These are phyloP conservation scores for Hypomontagnella submonticulosa DNA, from an alignment of 495 filamentous ascomycete genomes.

Conservation along the genomic window DNA sequence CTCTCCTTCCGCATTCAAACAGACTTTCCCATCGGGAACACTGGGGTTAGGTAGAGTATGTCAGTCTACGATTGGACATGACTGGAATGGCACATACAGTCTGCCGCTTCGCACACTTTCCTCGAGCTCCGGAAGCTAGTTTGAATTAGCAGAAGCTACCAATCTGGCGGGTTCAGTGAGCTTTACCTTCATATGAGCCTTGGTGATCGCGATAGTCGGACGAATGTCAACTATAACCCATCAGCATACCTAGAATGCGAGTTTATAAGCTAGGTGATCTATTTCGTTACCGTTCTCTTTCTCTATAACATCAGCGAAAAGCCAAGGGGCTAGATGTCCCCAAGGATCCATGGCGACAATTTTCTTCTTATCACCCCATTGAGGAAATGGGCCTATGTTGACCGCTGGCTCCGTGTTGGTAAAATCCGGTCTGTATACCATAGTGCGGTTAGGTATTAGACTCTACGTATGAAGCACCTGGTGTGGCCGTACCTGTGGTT, in stretches of 20 bases:
- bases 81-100: slow-evolving; percentile 56
- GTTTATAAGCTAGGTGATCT: neutral
- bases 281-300: slow-evolving; percentile 65
- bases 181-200: slow-evolving; percentile 87
- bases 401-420: slow-evolving; percentile 94
- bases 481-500: slow-evolving; percentile 70
- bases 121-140: slow-evolving; percentile 83
- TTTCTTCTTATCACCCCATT: slow-evolving; percentile 92
- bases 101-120: slow-evolving; percentile 83
- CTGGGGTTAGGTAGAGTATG: slow-evolving; percentile 39
- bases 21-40: slow-evolving; percentile 89
- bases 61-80: slow-evolving; percentile 33
- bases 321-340: slow-evolving; percentile 88
- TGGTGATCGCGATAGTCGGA: slow-evolving; percentile 93
- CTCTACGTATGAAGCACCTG: neutral
- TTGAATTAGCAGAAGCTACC: slow-evolving; percentile 35
- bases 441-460: slow-evolving; percentile 18
- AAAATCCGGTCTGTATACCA: slow-evolving; percentile 73
- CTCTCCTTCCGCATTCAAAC: slow-evolving; percentile 83
- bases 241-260: slow-evolving; percentile 22
- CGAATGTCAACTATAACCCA: slow-evolving; percentile 77
- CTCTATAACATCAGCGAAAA: slow-evolving; percentile 74
- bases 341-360: slow-evolving; percentile 98
- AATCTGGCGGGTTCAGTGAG: neutral
- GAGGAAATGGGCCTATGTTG: slow-evolving; percentile 84